These are phyloP conservation scores for Saussurea involucrata DNA, from an alignment of 129 eudicot genomes.

Conservation along the genomic window DNA sequence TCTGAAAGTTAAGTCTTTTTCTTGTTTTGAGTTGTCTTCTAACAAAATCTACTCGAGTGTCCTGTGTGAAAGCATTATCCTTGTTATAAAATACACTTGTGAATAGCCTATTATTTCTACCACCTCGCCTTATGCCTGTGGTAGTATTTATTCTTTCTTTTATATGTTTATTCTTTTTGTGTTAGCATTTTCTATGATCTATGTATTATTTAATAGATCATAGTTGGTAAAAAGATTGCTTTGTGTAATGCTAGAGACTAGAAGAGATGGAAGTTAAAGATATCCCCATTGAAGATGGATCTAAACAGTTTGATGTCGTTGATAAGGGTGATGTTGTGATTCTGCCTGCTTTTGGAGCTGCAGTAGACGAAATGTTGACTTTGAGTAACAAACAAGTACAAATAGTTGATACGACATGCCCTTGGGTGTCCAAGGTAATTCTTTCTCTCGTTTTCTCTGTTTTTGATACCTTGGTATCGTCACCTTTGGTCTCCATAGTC, in stretches of 20 bases:
- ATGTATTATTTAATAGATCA: background rate
- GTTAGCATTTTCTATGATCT: constrained; percentile 3
- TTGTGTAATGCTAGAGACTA: constrained; percentile 52
- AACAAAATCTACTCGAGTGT: background rate
- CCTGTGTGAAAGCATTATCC: background rate
- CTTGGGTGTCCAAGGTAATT: constrained; percentile 90
- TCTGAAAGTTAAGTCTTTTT: background rate
- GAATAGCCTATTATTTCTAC: background rate
- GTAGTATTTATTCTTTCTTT: background rate
- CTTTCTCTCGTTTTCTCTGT: background rate
- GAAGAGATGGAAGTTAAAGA: constrained; percentile 83
- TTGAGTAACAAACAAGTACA: constrained; percentile 81
- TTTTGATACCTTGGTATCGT: background rate
- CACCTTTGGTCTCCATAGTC: background rate
- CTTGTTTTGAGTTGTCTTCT: background rate
- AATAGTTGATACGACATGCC: constrained; percentile 96
- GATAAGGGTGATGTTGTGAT: constrained; percentile 86
- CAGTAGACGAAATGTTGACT: constrained; percentile 78
- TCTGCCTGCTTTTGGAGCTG: constrained; percentile 98
- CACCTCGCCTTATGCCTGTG: background rate
- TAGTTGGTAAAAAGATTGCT: background rate
- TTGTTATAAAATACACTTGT: background rate
- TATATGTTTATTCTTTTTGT: background rate
- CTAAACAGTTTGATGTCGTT: constrained; percentile 76
- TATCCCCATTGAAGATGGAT: constrained; percentile 64